Evolutionary conservation across 2,329 filamentous ascomycete species (phyloP).

Genomic region (Penicillium griseofulvum): DNA sequence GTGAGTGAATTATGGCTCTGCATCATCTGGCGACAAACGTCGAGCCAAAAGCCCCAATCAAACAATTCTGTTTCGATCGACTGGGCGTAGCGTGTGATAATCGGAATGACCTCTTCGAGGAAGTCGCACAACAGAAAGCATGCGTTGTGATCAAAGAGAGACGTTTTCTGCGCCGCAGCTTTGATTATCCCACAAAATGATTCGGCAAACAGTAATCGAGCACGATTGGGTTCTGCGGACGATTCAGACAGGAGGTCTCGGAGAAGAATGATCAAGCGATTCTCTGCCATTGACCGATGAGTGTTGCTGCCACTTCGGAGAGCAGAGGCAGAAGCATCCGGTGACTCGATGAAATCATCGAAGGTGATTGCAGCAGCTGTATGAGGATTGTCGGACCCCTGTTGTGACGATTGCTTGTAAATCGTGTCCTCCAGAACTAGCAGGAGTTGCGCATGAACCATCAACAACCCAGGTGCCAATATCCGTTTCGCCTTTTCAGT

Average conservation of each 20-base stretch:
- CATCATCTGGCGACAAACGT: conserved; percentile 74
- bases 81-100: conserved; percentile 61
- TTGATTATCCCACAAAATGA: conserved; percentile 72
- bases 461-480: conserved; percentile 71
- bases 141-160: conserved; percentile 75
- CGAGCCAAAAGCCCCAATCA: conserved; percentile 77
- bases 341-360: conserved; percentile 61
- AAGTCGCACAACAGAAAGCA: conserved; percentile 92
- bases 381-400: conserved; percentile 47
- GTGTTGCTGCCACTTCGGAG: conserved; percentile 64
- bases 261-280: conserved; percentile 76
- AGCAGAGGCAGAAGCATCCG: conserved; percentile 66
- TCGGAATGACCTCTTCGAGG: conserved; percentile 73
- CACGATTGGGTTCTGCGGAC: conserved; percentile 51
- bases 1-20: conserved; percentile 85
- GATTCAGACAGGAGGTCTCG: conserved; percentile 72
- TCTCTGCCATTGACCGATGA: conserved; percentile 80
- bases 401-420: conserved; percentile 62
- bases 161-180: conserved; percentile 70
- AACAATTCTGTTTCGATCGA: conserved; percentile 43
- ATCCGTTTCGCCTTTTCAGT: conserved; percentile 56
- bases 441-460: conserved; percentile 79
- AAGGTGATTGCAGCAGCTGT: conserved; percentile 59
- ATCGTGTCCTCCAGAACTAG: conserved; percentile 78
- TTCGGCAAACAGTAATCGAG: conserved; percentile 70